Evolutionary conservation across 768 basidiomycete species (phyloP).

Genomic region (Asterophora parasitica): DNA sequence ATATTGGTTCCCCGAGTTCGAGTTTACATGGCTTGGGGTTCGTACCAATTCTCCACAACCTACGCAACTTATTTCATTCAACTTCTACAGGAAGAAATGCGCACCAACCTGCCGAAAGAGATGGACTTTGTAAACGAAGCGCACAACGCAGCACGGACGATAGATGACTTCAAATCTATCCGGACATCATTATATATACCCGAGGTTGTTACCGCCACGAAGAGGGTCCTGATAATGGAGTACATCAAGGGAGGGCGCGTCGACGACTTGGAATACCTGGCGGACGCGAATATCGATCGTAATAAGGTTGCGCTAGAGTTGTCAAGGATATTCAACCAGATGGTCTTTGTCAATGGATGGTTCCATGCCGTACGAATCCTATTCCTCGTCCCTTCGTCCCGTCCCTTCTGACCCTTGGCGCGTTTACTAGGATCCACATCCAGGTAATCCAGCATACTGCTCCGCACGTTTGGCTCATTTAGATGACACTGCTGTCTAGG

Average conservation of each 20-base stretch:
- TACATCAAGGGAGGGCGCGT: constrained; percentile 86
- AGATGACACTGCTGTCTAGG: constrained; percentile 42
- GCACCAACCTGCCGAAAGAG: constrained; percentile 83
- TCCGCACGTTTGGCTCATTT: too few relatives aligned
- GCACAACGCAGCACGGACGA: constrained; percentile 69
- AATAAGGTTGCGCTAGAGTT: constrained; percentile 93
- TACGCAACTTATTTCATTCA: constrained; percentile 26
- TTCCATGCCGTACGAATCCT: constrained; percentile 64
- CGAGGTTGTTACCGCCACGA: constrained; percentile 71
- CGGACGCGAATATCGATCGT: constrained; percentile 78
- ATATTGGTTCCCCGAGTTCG: constrained; percentile 92
- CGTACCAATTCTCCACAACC: constrained; percentile 15
- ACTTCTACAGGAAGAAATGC: constrained; percentile 83
- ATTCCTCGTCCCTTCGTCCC: background rate
- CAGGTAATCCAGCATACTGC: constrained; percentile 39
- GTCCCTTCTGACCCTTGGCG: constrained; percentile 2
- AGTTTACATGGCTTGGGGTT: constrained; percentile 86
- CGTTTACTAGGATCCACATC: constrained; percentile 71
- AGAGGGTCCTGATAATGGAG: constrained; percentile 91
- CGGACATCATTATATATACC: constrained; percentile 86
- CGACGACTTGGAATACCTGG: constrained; percentile 83
- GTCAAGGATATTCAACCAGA: constrained; percentile 83
- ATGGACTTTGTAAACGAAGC: constrained; percentile 96
- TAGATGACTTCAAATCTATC: constrained; percentile 63
- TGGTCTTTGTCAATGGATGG: constrained; percentile 96